Evolutionary conservation across 139 green algal genomes (phyloP).

Genomic region (Edaphochlamys debaryana): DNA sequence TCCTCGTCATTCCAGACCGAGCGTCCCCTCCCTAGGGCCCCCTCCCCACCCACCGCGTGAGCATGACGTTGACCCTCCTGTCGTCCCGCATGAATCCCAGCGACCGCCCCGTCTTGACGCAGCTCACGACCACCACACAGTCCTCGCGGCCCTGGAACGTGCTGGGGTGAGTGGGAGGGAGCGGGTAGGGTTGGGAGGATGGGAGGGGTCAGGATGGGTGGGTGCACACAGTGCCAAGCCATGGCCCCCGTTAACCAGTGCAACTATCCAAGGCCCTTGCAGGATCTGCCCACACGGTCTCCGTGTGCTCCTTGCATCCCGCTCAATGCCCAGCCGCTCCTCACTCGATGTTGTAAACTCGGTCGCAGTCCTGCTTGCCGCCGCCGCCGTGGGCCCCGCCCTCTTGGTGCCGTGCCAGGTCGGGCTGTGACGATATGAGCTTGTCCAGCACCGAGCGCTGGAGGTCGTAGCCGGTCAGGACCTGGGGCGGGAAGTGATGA

Average conservation of each 20-base stretch:
- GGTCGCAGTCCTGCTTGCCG: background rate
- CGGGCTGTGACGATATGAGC: background rate
- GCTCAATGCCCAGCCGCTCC: too few relatives aligned
- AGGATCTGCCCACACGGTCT: too few relatives aligned
- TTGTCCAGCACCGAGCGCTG: constrained; percentile 4
- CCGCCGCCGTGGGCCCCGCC: background rate
- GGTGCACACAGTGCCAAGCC: too few relatives aligned
- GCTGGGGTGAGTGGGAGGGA: too few relatives aligned
- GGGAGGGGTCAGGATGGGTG: background rate
- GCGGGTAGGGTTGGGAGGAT: too few relatives aligned
- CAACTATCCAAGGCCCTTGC: too few relatives aligned
- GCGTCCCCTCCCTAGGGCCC: too few relatives aligned
- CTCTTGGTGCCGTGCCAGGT: background rate
- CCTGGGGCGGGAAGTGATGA: too few relatives aligned
- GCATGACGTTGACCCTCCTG: constrained; percentile 38
- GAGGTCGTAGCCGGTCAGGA: constrained; percentile 37
- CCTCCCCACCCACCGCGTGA: constrained; percentile 10
- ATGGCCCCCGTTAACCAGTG: too few relatives aligned
- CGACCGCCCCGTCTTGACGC: background rate
- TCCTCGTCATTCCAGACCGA: too few relatives aligned
- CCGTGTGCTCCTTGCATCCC: too few relatives aligned
- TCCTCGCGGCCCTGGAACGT: constrained; percentile 39
- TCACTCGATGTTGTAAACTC: constrained; percentile 38
- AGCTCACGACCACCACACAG: constrained; percentile 28
- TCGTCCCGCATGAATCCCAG: constrained; percentile 42